Evolutionary conservation across 2,329 filamentous ascomycete genomes (phyloP), one percentile per base, ranked within the genome.

Genomic region (Corniculantispora saksenae): DNA sequence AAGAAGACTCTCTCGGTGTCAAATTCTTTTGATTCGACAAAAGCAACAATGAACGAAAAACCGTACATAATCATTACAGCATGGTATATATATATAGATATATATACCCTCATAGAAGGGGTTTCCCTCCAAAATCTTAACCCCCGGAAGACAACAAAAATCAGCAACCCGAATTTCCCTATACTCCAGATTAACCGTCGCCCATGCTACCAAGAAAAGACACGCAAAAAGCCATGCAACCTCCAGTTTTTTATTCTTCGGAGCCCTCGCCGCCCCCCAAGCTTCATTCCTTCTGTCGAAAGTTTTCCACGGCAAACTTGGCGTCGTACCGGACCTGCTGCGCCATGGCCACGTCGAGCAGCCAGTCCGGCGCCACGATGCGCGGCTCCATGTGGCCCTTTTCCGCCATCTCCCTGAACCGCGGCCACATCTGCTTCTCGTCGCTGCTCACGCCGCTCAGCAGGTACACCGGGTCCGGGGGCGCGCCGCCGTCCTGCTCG

Each of bases 311-410:
- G 58, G 88, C 75, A 73, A 92, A 93, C 69, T 83, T 85, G 48
- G 88, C 80, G 64, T 88, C 82, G 76, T 88, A 89, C n/a, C 82
- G 82, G 68, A 95, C 81, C 76, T 93, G 84, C 78, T 99, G 95
- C 71, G 87, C 88, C 91, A 99, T 94, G 5, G 93, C 92, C 66
- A 93, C 89, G 72, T 94, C 90, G 65, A 99, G 80, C 71, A 99
- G 77, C 95, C 95, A 99, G 74, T 99, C 94, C 3, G 91, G 86
- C 55, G 86, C 86, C 27, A 97, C 93, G 48, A 99, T 89, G 61
- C 91, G 84, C 3, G 94, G 90, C 69, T 89, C 85, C 85, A 94
- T 93, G 73, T 92, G 89, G 53, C 91, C 89, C 70, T 89, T 90
- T 67, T 84, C 80, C 2, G 92, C 94, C 86, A 97, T 89, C 60